phyloP scores from a whole-genome alignment of 2,329 filamentous ascomycete species.

The Lasiodiplodia hormozganensis region DNA sequence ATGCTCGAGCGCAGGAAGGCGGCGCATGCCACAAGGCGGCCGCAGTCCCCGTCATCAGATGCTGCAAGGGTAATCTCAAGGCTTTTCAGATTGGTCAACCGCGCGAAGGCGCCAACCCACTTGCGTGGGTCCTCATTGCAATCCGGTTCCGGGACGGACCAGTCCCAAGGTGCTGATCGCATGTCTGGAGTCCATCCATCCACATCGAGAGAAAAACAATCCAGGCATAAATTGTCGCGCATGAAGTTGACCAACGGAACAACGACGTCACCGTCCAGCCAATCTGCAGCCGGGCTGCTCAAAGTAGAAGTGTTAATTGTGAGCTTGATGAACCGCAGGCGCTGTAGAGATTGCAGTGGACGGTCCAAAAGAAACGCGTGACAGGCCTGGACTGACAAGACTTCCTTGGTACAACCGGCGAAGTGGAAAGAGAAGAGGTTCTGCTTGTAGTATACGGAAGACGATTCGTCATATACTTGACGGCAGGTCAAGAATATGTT shows the following conservation, averaged over 20 bases:
- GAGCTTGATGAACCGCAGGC: not conserved
- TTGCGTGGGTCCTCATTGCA: not conserved
- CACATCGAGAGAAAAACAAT: not conserved
- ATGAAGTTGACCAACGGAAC: not conserved
- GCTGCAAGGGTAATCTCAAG: not conserved
- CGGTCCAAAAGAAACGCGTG: not conserved
- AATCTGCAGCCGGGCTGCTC: too few species aligned
- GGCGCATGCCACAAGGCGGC: not conserved
- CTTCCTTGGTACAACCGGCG: not conserved
- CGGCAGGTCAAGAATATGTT: not conserved
- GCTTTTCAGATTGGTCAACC: not conserved
- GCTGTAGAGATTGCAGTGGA: not conserved
- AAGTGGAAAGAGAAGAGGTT: not conserved
- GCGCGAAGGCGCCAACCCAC: not conserved
- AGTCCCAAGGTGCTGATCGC: not conserved
- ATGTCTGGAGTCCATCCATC: not conserved
- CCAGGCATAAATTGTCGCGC: not conserved
- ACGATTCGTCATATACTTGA: not conserved
- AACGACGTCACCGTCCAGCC: not conserved
- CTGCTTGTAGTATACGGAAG: not conserved
- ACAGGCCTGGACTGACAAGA: not conserved
- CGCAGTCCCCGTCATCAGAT: not conserved
- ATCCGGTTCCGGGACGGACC: too few species aligned
- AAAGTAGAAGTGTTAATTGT: not conserved
- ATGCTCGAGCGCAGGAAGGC: not conserved